Base-by-base conservation (phyloP, 2,329 filamentous ascomycete species). In the Diaporthe aspalathi region DNA sequence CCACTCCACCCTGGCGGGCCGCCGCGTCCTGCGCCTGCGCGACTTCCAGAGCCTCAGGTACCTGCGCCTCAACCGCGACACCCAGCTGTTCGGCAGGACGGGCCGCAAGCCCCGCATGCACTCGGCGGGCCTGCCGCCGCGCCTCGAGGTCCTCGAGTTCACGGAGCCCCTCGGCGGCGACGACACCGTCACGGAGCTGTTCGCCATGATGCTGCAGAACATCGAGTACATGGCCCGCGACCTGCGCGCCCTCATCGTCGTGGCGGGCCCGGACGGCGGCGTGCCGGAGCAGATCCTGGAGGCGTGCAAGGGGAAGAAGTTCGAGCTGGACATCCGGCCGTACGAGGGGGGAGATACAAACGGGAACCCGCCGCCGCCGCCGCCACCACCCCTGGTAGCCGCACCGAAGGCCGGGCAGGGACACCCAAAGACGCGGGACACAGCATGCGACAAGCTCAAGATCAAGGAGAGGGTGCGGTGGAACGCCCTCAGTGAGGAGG, bases 71-170 rank as follows among this genome's bases (percentile, higher is more conserved):
- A 84, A 83, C 72, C 84, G 82, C 81, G 85, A 86, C 74, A 83
- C 84, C 53, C 85, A 87, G 72, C 81, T 87, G 1, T 86, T 85
- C 43, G 85, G 85, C 17, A 80, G 80, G 62, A 79, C 82, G 0
- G 81, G 81, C n/a, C 82, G 80, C 72, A 83, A 82, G 70, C 83
- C 85, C 5, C 79, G 85, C 5, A 73, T 86, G 57, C 80, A 84
- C 69, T 85, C 84, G 0, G 84, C 86, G 20, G 85, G 84, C 16
- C 75, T 87, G 22, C 84, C 85, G 1, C 84, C 84, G 1, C 79
- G 81, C 71, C 77, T 87, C 17, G 82, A 85, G 74, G 82, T 78
- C 3, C 73, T 87, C 27, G 84, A 85, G 67, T 84, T 86, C 70
- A 82, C 84, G 71, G 84, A 84, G 70, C 79, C 81, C 38, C 78